phyloP scores from a whole-genome alignment of 2,329 filamentous ascomycete species.

The Fusarium vanettenii region DNA sequence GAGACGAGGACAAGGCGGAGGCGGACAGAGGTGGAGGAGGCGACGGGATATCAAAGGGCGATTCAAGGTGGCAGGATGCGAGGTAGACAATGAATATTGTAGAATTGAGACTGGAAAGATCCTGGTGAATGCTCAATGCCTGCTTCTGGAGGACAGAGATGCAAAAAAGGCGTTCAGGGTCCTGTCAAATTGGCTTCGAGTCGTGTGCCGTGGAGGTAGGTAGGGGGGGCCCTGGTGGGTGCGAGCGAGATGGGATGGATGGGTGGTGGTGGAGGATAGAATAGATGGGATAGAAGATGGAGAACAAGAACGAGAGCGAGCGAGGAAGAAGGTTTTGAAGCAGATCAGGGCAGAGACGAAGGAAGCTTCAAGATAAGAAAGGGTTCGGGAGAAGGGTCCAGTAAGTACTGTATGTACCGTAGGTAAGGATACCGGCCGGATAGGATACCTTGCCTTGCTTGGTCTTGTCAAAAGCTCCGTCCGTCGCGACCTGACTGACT shows the following conservation, averaged over 20 bases:
- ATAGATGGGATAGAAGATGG: conserved; percentile 9
- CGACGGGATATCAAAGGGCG: conserved; percentile 6
- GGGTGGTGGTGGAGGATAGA: conserved; percentile 8
- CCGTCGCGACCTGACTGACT: conserved; percentile 45
- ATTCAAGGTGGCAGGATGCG: conserved; percentile 12
- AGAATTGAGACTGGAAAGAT: conserved; percentile 26
- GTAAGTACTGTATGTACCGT: background rate
- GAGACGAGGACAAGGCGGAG: background rate
- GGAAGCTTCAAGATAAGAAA: conserved; percentile 4
- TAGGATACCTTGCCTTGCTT: background rate
- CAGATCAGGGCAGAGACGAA: conserved; percentile 24
- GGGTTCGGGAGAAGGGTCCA: conserved; percentile 9
- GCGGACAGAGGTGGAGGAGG: conserved; percentile 1
- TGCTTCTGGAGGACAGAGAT: background rate
- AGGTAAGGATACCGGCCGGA: conserved; percentile 1
- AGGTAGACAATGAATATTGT: conserved; percentile 14
- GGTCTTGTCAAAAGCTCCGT: conserved; percentile 47
- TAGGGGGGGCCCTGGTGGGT: background rate
- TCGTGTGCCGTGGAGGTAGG: conserved; percentile 10
- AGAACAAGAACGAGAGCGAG: conserved; percentile 1
- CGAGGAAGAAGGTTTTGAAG: conserved; percentile 22
- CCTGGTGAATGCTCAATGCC: conserved; percentile 16
- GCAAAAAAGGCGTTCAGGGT: conserved; percentile 11
- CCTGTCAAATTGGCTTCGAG: conserved; percentile 25
- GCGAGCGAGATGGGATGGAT: background rate